Evolutionary conservation across 352 stramenopile genomes (phyloP), one percentile per base, ranked within the genome.

Genomic region (Phytophthora citricola): DNA sequence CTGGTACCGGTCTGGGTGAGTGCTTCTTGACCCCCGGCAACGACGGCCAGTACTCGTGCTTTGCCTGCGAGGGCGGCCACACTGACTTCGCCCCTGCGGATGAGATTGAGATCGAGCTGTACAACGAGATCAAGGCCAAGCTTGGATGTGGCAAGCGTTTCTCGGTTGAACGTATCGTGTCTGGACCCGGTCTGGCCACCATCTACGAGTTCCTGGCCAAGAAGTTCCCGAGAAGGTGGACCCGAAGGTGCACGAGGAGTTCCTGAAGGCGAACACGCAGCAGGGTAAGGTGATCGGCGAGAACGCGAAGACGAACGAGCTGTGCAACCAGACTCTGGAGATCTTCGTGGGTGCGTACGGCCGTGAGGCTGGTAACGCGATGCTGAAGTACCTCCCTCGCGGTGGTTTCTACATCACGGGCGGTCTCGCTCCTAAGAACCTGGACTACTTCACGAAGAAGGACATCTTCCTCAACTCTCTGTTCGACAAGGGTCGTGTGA

Each of bases 391-490:
- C 62, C 86, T 99, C 59, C 96, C 96, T 41, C 95, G 87, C 22
- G 96, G 96, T 73, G 97, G 97, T 29, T 90, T 99, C 60, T 99
- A 98, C 86, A 91, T 99, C 51, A 97, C 94, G 8, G 97, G 97
- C 31, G 96, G 96, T 49, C 86, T 99, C 38, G 98, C 97, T 34
- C 91, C 91, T 2, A 99, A 99, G 83, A 98, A 99, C 75, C 80
- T 99, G 41, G 78, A 94, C 66, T 94, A 93, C 56, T 98, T 99
- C 73, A 86, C 76, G 26, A 85, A 87, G 66, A 78, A 79, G 61
- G 66, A 76, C 27, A 75, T 83, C 47, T 95, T 97, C 74, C 78
- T 91, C 54, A 76, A 88, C 41, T 76, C 81, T 24, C 75, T 93
- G 62, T 88, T 91, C 29, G 87, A 97, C 80, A 94, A 97, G 73